phyloP scores from a whole-genome alignment of 345 rosid genomes.

The Linum usitatissimum region DNA sequence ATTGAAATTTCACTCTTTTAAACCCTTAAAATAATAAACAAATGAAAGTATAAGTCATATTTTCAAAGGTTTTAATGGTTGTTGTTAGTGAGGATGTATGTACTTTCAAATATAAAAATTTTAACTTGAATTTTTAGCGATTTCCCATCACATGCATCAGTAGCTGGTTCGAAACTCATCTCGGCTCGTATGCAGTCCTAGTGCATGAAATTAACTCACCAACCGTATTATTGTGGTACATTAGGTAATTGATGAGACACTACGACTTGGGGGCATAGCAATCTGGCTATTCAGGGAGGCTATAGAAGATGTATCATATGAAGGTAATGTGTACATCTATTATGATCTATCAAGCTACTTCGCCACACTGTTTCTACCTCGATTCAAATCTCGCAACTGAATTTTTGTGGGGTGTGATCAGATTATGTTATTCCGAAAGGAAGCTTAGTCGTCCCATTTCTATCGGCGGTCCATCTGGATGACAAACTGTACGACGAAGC shows the following conservation, averaged over 20 bases:
- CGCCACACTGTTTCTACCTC: no score
- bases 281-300: slow-evolving; percentile 92
- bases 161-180: no score
- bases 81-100: no score
- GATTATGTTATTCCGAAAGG: slow-evolving; percentile 77
- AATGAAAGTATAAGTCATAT: no score
- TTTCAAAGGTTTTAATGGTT: no score
- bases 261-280: slow-evolving; percentile 78
- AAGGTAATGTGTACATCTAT: slow-evolving; percentile 28
- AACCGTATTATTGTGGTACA: not conserved
- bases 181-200: no score
- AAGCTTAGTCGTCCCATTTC: slow-evolving; percentile 71
- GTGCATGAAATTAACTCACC: not conserved
- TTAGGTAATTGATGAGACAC: slow-evolving; percentile 82
- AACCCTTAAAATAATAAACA: no score
- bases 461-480: slow-evolving; percentile 76
- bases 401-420: slow-evolving; percentile 12
- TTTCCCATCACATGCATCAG: not conserved
- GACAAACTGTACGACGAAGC: slow-evolving; percentile 47
- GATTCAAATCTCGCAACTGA: no score
- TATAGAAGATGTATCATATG: slow-evolving; percentile 56
- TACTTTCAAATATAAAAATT: no score
- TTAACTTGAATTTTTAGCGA: no score
- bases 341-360: not conserved
- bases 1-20: no score